Evolutionary conservation across 1,284 basidiomycete species (phyloP), one percentile per base, ranked within the genome.

Genomic region (Irpex sp.): DNA sequence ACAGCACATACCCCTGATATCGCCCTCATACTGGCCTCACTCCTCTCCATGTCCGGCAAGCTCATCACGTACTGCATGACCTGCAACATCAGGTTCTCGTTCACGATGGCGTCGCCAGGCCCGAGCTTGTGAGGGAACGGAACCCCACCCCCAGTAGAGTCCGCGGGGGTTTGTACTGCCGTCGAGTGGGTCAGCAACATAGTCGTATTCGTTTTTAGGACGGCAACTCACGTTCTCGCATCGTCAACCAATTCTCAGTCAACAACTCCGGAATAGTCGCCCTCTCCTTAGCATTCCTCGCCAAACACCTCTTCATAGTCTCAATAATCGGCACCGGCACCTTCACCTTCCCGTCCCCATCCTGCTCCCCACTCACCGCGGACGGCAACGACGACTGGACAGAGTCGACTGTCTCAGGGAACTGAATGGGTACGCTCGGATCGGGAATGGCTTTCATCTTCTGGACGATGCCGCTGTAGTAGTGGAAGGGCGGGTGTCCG

Each of bases 381-480:
- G 56, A 57, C 17, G 35, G 19, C 31, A 46, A 9, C 7, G 33
- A 13, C 13, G 39, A 19, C 2, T 39, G 43, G 0, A 58, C 35
- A 13, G 89, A 90, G 11, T 80, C 75, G 0, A 88, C 78, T 62
- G 83, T 83, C 43, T 87, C 84, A 0, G 92, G 90, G 72, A 88
- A 97, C 8, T 89, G 85, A 66, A 97, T 95, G 35, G 79, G 75
- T 68, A 93, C 81, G 3, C 79, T 76, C 5, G 81, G 77, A 74
- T 95, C 90, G 4, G 93, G 90, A 65, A 97, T 97, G 5, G 89
- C 90, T 67, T 89, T 89, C 86, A 96, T 90, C 78, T 95, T 96
- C 68, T 92, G 90, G 61, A 89, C 89, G 43, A 94, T 84, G 0
- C 85, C 83, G 21, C 9, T 26, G 43, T 97, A 83, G 67, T 91